These are phyloP conservation scores for Phaeotremella fagi DNA, from an alignment of 768 basidiomycete species.

Conservation along the genomic window DNA sequence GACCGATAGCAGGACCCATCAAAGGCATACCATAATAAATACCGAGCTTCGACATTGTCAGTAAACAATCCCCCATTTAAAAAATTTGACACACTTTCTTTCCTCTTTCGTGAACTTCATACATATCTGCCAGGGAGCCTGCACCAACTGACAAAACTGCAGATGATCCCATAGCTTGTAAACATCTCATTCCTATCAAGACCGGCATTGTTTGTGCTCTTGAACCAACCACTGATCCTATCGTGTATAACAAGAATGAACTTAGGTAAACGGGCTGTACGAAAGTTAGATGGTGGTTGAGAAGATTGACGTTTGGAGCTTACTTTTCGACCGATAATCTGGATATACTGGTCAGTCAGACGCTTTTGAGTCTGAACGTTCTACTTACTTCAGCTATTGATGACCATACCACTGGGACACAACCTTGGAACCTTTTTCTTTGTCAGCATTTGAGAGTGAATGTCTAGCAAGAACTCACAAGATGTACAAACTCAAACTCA, in stretches of 20 bases:
- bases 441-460: not conserved
- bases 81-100: slow-evolving; percentile 25
- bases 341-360: no score
- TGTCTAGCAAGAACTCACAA: slow-evolving; percentile 25
- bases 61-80: not conserved
- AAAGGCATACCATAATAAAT: slow-evolving; percentile 57
- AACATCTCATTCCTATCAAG: slow-evolving; percentile 41
- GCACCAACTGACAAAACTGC: slow-evolving; percentile 46
- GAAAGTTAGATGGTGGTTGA: not conserved
- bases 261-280: slow-evolving; percentile 39
- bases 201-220: slow-evolving; percentile 42
- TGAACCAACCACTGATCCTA: slow-evolving; percentile 40
- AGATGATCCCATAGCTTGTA: slow-evolving; percentile 44
- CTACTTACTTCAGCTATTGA: slow-evolving; percentile 36
- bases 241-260: slow-evolving; percentile 44
- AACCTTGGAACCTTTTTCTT: slow-evolving; percentile 26
- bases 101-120: slow-evolving; percentile 46
- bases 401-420: slow-evolving; percentile 41
- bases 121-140: slow-evolving; percentile 48
- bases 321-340: slow-evolving; percentile 41
- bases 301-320: not conserved
- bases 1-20: slow-evolving; percentile 54
- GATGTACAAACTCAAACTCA: slow-evolving; percentile 48
- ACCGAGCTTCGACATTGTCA: slow-evolving; percentile 19
- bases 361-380: no score